A percentile compares a stretch with the other conserved stretches of the same genome.
These are phyloP conservation scores for Ananas comosus DNA, from an alignment of 176 grass and related monocot species.

Conservation along the genomic window DNA sequence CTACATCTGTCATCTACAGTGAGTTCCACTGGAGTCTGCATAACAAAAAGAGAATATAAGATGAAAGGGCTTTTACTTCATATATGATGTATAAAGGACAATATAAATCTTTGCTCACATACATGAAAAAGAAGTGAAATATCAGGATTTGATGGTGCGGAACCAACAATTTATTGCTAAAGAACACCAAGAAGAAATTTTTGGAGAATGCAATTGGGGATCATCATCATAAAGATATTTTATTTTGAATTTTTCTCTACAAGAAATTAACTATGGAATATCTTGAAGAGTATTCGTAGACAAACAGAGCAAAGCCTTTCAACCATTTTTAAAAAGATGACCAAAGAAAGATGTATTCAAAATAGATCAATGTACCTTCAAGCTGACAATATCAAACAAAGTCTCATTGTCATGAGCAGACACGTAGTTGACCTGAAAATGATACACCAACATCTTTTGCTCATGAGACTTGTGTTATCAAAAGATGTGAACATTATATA, in stretches of 20 bases:
- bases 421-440: constrained; percentile 81
- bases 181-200: no score
- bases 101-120: neutral
- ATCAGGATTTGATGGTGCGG: no score
- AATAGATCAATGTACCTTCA: constrained; percentile 52
- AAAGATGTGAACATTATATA: neutral
- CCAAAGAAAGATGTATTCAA: no score
- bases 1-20: constrained; percentile 69
- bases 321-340: neutral
- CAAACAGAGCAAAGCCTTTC: neutral
- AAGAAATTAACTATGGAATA: no score
- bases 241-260: no score
- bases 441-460: constrained; percentile 6
- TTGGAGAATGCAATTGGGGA: no score
- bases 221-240: no score
- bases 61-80: constrained; percentile 4
- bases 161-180: no score
- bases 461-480: neutral
- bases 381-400: constrained; percentile 83
- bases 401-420: constrained; percentile 98
- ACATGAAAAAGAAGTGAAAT: no score
- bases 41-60: constrained; percentile 19
- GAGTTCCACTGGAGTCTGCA: constrained; percentile 53
- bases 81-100: neutral
- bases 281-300: neutral